Percentiles rank a stretch among this genome's conserved stretches.
phyloP scores from a whole-genome alignment of 768 basidiomycete species.

The Cystofilobasidium bisporidii region DNA sequence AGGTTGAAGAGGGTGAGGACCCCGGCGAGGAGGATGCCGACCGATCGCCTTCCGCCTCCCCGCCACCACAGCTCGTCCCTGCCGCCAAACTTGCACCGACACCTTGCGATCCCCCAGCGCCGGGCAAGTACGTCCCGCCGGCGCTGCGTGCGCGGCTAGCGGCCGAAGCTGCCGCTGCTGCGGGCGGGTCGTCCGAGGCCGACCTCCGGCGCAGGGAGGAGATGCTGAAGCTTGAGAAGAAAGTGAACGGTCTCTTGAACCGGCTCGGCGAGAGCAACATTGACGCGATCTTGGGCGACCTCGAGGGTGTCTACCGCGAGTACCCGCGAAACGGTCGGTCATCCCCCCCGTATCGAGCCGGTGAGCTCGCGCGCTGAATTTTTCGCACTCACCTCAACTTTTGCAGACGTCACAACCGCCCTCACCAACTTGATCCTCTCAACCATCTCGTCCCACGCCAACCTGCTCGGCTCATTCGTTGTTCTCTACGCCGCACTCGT shows the following conservation, averaged over 20 bases:
- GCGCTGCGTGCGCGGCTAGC: slow-evolving; percentile 19
- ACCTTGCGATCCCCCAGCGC: background rate
- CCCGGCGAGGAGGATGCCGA: background rate
- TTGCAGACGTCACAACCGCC: slow-evolving; percentile 69
- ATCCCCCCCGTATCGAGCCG: slow-evolving; percentile 15
- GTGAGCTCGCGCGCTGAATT: background rate
- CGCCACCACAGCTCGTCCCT: background rate
- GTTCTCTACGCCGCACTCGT: slow-evolving; percentile 78
- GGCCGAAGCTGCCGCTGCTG: slow-evolving; percentile 10
- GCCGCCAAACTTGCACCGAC: background rate
- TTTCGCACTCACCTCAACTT: too few species aligned
- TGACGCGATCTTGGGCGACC: slow-evolving; percentile 55
- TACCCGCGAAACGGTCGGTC: slow-evolving; percentile 64
- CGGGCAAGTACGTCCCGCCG: slow-evolving; percentile 26
- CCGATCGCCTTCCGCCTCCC: background rate
- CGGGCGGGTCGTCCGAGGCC: slow-evolving; percentile 40
- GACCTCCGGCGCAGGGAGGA: slow-evolving; percentile 41
- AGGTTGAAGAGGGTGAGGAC: background rate
- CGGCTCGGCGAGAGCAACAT: slow-evolving; percentile 93
- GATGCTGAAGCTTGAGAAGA: slow-evolving; percentile 55
- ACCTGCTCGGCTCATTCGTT: slow-evolving; percentile 78
- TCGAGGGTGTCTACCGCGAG: slow-evolving; percentile 68
- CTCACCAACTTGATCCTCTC: slow-evolving; percentile 66
- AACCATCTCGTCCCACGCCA: slow-evolving; percentile 68
- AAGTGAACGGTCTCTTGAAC: slow-evolving; percentile 79